Evolutionary conservation across 192 early-diverging fungal species (phyloP).

Genomic region (Coemansia sp.): DNA sequence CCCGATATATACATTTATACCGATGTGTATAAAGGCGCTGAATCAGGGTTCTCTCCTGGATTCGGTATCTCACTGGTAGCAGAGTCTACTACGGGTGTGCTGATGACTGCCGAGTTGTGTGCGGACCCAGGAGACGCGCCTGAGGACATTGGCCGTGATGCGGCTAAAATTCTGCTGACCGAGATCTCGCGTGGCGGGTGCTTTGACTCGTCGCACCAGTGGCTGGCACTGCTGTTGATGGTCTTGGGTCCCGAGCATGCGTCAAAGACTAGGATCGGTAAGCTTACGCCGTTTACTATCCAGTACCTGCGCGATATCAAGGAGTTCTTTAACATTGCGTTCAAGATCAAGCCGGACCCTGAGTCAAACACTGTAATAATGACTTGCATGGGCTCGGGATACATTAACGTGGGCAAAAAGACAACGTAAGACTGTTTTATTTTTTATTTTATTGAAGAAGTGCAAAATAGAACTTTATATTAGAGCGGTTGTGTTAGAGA

Average conservation of each 20-base stretch:
- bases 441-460: neutral
- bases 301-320: slow-evolving; percentile 90
- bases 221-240: slow-evolving; percentile 84
- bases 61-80: slow-evolving; percentile 91
- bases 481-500: slow-evolving; percentile 37
- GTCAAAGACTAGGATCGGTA: slow-evolving; percentile 81
- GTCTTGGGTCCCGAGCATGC: slow-evolving; percentile 91
- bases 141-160: slow-evolving; percentile 83
- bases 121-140: slow-evolving; percentile 79
- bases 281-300: slow-evolving; percentile 86
- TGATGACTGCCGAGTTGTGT: slow-evolving; percentile 85
- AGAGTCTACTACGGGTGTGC: slow-evolving; percentile 80
- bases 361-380: slow-evolving; percentile 69
- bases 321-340: slow-evolving; percentile 85
- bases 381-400: slow-evolving; percentile 88
- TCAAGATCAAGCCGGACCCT: slow-evolving; percentile 86
- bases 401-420: slow-evolving; percentile 89
- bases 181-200: slow-evolving; percentile 89
- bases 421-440: slow-evolving; percentile 33
- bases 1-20: slow-evolving; percentile 98
- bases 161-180: slow-evolving; percentile 73
- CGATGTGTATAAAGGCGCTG: slow-evolving; percentile 95
- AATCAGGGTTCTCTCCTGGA: slow-evolving; percentile 89
- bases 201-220: slow-evolving; percentile 87
- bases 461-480: neutral